phyloP scores from a whole-genome alignment of 2,329 filamentous ascomycete genomes.

The Arthrobotrys musiformis region DNA sequence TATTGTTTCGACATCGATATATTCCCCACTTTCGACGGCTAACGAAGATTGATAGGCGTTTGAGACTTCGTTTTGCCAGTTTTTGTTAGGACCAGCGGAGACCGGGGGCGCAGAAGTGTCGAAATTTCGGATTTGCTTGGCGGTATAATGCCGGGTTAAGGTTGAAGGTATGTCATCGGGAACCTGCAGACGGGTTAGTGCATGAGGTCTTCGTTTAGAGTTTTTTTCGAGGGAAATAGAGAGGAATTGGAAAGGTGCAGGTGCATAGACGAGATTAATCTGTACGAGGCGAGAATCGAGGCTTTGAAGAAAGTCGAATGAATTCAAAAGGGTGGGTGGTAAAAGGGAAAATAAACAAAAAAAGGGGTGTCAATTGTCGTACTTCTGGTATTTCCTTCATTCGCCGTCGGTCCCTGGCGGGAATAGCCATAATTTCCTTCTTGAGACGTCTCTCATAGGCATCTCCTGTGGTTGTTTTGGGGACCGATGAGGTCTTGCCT shows the following conservation, averaged over 20 bases:
- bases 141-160: conserved; percentile 47
- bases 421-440: conserved; percentile 76
- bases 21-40: conserved; percentile 75
- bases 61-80: conserved; percentile 74
- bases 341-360: background rate
- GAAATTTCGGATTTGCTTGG: conserved; percentile 51
- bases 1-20: conserved; percentile 73
- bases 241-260: conserved; percentile 20
- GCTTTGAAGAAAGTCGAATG: background rate
- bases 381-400: conserved; percentile 71
- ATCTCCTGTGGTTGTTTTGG: conserved; percentile 73
- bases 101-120: conserved; percentile 45
- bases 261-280: conserved; percentile 26
- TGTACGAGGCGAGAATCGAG: conserved; percentile 6
- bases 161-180: conserved; percentile 53
- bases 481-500: conserved; percentile 71
- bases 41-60: conserved; percentile 73
- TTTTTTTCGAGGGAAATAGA: background rate
- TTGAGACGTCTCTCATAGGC: conserved; percentile 73
- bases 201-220: background rate
- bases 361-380: background rate
- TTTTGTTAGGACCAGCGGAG: conserved; percentile 60
- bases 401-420: conserved; percentile 73
- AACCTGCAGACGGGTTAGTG: conserved; percentile 38
- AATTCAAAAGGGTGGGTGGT: background rate